Percentiles rank a stretch among this genome's conserved stretches.
Evolutionary conservation across 106 monocot genomes (phyloP).

Genomic region (Amphibolis antarctica): DNA sequence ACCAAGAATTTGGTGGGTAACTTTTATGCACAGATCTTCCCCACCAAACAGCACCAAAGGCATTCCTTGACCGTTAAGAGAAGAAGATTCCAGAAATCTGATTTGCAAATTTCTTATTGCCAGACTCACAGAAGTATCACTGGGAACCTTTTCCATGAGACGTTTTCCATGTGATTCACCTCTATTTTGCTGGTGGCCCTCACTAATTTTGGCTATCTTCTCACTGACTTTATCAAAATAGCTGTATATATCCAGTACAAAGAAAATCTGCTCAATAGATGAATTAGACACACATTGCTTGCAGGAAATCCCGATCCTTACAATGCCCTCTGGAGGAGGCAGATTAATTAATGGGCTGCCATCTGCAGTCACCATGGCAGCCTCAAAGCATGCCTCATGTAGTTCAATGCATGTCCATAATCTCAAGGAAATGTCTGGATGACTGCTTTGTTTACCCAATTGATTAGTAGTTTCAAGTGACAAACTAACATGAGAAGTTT

Average conservation of each 20-base stretch:
- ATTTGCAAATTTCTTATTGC: conserved; percentile 41
- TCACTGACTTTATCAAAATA: conserved; percentile 90
- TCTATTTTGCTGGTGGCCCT: conserved; percentile 15
- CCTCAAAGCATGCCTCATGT: conserved; percentile 64
- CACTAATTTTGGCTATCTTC: conserved; percentile 47
- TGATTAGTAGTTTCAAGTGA: conserved; percentile 52
- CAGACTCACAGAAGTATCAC: conserved; percentile 88
- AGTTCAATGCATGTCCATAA: conserved; percentile 88
- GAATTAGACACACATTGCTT: conserved; percentile 62
- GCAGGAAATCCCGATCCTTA: conserved; percentile 78
- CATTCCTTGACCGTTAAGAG: conserved; percentile 27
- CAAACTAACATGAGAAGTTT: conserved; percentile 57
- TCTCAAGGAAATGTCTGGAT: conserved; percentile 17
- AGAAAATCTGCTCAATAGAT: conserved; percentile 91
- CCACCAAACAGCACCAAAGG: conserved; percentile 81
- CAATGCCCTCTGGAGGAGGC: conserved; percentile 92
- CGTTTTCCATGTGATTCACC: conserved; percentile 27
- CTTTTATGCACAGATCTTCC: conserved; percentile 65
- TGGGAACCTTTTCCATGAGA: conserved; percentile 58
- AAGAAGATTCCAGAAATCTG: conserved; percentile 61
- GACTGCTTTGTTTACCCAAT: conserved; percentile 11
- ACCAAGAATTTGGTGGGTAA: conserved; percentile 73
- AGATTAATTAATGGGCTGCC: conserved; percentile 58
- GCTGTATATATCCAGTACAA: conserved; percentile 74
- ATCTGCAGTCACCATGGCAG: conserved; percentile 96